Percentiles rank a stretch among this genome's conserved stretches.
Evolutionary conservation across 2,329 filamentous ascomycete genomes (phyloP).

Genomic region (Knufia fluminis): DNA sequence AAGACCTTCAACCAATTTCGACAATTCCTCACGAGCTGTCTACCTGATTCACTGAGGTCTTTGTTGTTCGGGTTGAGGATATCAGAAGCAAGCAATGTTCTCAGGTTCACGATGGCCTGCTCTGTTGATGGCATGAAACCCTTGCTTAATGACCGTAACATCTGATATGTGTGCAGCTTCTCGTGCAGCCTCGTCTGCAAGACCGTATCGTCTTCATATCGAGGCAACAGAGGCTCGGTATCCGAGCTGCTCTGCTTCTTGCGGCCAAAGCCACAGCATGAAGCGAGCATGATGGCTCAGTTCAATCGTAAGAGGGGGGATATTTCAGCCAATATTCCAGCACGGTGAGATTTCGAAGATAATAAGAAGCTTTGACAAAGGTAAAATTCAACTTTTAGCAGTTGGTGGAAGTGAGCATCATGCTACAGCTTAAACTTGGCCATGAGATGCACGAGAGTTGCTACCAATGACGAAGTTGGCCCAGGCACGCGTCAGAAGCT

Average conservation of each 20-base stretch:
- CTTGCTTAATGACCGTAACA: slow-evolving; percentile 68
- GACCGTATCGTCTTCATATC: slow-evolving; percentile 71
- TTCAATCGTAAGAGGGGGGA: too few species aligned
- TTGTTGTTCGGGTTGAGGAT: slow-evolving; percentile 65
- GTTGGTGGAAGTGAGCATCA: too few species aligned
- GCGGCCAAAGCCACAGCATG: slow-evolving; percentile 55
- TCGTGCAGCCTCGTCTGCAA: slow-evolving; percentile 71
- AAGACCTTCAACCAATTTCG: slow-evolving; percentile 69
- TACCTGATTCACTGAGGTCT: slow-evolving; percentile 68
- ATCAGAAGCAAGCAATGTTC: slow-evolving; percentile 67
- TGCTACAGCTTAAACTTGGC: too few species aligned
- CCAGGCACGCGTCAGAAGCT: too few species aligned
- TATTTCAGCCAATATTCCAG: too few species aligned
- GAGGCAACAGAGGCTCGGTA: slow-evolving; percentile 69
- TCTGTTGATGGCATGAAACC: slow-evolving; percentile 91
- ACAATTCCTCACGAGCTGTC: slow-evolving; percentile 59
- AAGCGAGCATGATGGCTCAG: slow-evolving; percentile 39
- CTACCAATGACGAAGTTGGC: too few species aligned
- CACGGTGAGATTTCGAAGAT: too few species aligned
- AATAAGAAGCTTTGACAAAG: too few species aligned
- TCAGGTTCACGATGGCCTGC: slow-evolving; percentile 69
- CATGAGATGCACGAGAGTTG: too few species aligned
- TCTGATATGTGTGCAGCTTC: slow-evolving; percentile 83
- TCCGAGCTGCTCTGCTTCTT: slow-evolving; percentile 46
- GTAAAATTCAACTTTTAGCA: too few species aligned